Evolutionary conservation across 108 stramenopile genomes (phyloP).

Genomic region (Schizochytrium sp.): DNA sequence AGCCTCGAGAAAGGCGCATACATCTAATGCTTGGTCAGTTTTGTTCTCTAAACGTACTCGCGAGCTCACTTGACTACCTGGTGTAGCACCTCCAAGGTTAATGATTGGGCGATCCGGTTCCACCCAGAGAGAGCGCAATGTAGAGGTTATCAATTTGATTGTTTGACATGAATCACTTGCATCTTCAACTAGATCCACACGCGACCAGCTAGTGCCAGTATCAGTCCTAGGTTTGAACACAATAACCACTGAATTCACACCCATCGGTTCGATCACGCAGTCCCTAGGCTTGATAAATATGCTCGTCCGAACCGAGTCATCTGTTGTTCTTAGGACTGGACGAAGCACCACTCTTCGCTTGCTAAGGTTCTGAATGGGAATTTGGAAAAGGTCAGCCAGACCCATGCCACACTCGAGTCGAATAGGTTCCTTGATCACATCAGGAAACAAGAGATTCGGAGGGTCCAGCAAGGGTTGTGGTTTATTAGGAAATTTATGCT

Average conservation of each 20-base stretch:
- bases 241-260: not conserved
- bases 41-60: not conserved
- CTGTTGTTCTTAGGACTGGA: not conserved
- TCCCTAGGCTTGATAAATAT: not conserved
- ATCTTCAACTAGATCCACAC: slow-evolving; percentile 24
- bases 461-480: not conserved
- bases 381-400: not conserved
- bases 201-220: slow-evolving; percentile 22
- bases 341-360: not conserved
- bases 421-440: slow-evolving; percentile 3
- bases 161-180: not conserved
- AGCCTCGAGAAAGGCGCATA: not conserved
- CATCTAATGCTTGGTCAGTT: not conserved
- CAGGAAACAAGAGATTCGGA: not conserved
- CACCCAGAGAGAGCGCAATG: slow-evolving; percentile 18
- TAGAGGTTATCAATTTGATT: not conserved
- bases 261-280: slow-evolving; percentile 23
- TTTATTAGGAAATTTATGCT: not conserved
- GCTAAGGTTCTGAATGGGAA: not conserved
- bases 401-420: not conserved
- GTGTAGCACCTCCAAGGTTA: not conserved
- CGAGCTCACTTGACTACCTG: not conserved
- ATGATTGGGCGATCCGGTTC: not conserved
- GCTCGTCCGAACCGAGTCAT: not conserved
- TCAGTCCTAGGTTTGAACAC: not conserved